Percentiles rank a stretch among this genome's conserved stretches.
Conservation (phyloP, 1,139 yeast genomes). For the Suhomyces bribrorum region DNA sequence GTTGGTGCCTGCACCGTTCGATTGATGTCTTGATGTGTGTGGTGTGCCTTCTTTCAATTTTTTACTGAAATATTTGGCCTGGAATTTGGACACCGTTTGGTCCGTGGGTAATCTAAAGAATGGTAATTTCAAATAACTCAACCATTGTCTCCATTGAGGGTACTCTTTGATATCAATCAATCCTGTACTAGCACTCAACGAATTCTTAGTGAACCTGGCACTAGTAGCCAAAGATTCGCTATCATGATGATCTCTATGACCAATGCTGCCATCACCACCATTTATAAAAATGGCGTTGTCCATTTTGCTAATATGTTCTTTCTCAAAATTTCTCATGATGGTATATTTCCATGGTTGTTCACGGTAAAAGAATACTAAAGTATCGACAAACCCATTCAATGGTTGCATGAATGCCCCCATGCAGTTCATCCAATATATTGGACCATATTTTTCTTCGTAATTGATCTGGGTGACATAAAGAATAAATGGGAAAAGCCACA, state of each 20-base stretch:
- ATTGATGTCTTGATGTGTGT: background rate
- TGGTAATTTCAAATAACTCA: constrained; percentile 41
- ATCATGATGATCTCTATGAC: constrained; percentile 10
- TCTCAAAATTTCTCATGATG: constrained; percentile 41
- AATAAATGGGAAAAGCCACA: constrained; percentile 84
- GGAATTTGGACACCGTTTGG: constrained; percentile 30
- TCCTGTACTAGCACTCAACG: constrained; percentile 29
- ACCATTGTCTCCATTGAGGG: constrained; percentile 38
- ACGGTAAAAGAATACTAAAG: constrained; percentile 70
- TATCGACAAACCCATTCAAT: constrained; percentile 74
- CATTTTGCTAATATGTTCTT: constrained; percentile 33
- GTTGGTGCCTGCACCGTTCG: constrained; percentile 16
- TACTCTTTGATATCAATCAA: constrained; percentile 25
- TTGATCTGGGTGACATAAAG: constrained; percentile 61
- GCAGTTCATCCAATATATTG: constrained; percentile 65
- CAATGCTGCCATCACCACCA: constrained; percentile 5
- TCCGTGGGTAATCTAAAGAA: constrained; percentile 46
- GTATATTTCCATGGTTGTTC: constrained; percentile 75
- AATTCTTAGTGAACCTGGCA: constrained; percentile 27
- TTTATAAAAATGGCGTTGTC: constrained; percentile 20
- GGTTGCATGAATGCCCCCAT: constrained; percentile 79
- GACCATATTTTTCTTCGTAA: constrained; percentile 49
- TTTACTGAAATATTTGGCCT: constrained; percentile 24
- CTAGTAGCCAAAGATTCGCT: constrained; percentile 29
- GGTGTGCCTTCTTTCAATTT: constrained; percentile 11